Percentiles rank a stretch among this genome's conserved stretches.
Conservation (phyloP, 345 rosid species). For the Rhizophora mangle region DNA sequence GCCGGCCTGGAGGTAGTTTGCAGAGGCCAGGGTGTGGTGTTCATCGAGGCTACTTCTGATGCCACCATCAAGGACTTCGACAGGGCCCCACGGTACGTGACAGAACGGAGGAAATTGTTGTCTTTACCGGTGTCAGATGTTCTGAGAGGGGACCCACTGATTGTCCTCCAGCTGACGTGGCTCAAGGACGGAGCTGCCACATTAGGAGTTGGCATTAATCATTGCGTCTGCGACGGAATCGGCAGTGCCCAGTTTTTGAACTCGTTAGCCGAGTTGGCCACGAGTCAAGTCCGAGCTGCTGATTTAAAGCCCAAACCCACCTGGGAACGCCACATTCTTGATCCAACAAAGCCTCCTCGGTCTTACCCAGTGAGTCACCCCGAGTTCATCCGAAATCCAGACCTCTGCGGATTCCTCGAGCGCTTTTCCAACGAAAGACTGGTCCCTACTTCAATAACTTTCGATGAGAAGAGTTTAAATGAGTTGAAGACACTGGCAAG, state of each 20-base stretch:
- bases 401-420: slow-evolving; percentile 52
- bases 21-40: slow-evolving; percentile 63
- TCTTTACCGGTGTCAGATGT: slow-evolving; percentile 62
- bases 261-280: slow-evolving; percentile 53
- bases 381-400: slow-evolving; percentile 58
- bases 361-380: slow-evolving; percentile 38
- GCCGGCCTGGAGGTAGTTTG: slow-evolving; percentile 59
- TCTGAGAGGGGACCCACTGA: slow-evolving; percentile 64
- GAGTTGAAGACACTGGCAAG: slow-evolving; percentile 55
- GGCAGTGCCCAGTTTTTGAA: slow-evolving; percentile 71
- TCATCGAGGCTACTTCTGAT: slow-evolving; percentile 55
- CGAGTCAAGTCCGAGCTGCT: slow-evolving; percentile 18
- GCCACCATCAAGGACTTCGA: slow-evolving; percentile 41
- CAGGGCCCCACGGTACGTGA: slow-evolving; percentile 52
- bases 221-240: slow-evolving; percentile 69
- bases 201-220: slow-evolving; percentile 66
- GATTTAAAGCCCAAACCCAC: slow-evolving; percentile 33
- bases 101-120: slow-evolving; percentile 68
- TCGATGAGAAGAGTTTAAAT: slow-evolving; percentile 37
- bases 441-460: slow-evolving; percentile 53
- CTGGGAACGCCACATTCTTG: slow-evolving; percentile 78
- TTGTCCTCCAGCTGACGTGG: slow-evolving; percentile 89
- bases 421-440: slow-evolving; percentile 60
- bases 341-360: slow-evolving; percentile 22
- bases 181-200: slow-evolving; percentile 66